phyloP scores from a whole-genome alignment of 2,329 filamentous ascomycete genomes.

The Fonsecaea monophora region DNA sequence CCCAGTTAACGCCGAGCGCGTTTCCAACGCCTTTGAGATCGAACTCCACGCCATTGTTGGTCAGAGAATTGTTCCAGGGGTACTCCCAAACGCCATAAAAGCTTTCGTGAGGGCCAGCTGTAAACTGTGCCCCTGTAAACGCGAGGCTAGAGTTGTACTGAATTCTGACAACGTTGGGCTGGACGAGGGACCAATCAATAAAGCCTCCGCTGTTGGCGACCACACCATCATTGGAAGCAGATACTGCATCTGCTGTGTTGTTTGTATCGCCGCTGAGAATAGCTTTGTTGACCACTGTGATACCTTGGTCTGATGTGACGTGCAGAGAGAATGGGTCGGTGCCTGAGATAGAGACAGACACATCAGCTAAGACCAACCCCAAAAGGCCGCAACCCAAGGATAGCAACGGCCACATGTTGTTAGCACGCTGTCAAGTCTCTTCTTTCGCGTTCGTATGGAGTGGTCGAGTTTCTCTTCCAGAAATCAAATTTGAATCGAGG shows the following conservation, averaged over 20 bases:
- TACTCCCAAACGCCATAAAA: slow-evolving; percentile 20
- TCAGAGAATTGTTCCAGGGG: slow-evolving; percentile 15
- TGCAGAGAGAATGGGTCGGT: slow-evolving; percentile 6
- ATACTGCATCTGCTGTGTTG: slow-evolving; percentile 5
- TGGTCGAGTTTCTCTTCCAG: not conserved
- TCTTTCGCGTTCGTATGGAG: not conserved
- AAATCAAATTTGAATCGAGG: not conserved
- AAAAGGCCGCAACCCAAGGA: slow-evolving; percentile 4
- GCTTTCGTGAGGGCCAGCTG: not conserved
- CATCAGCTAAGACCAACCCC: not conserved
- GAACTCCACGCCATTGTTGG: slow-evolving; percentile 11
- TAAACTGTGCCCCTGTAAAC: slow-evolving; percentile 12
- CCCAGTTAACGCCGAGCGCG: slow-evolving; percentile 6
- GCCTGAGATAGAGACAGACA: slow-evolving; percentile 1
- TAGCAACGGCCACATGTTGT: slow-evolving; percentile 6
- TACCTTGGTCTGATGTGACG: slow-evolving; percentile 2
- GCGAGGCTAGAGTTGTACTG: slow-evolving; percentile 12
- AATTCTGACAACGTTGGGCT: slow-evolving; percentile 13
- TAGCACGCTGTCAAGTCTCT: not conserved
- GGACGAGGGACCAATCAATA: slow-evolving; percentile 14
- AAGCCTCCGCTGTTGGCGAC: slow-evolving; percentile 5
- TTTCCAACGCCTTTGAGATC: slow-evolving; percentile 15
- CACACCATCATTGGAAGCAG: slow-evolving; percentile 2
- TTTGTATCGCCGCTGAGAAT: slow-evolving; percentile 7
- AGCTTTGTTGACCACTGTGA: slow-evolving; percentile 12